Evolutionary conservation across 768 basidiomycete genomes (phyloP), one percentile per base, ranked within the genome.

Genomic region (Tulasnella sp.): DNA sequence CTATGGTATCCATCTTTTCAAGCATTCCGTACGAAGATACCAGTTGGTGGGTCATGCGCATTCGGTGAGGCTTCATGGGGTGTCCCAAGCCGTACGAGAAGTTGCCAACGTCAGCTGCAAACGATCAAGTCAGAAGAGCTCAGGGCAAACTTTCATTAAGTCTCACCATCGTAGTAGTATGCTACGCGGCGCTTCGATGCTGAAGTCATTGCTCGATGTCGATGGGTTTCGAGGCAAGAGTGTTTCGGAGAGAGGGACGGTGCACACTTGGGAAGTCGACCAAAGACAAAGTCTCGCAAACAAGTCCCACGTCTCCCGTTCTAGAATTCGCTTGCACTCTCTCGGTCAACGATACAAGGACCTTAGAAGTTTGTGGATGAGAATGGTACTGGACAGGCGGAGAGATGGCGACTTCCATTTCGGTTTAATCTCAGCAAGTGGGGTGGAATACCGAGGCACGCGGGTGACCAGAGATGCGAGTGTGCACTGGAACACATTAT

Each of bases 61-160:
- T 97, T 45, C 97, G 87, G 81, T 97, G 94, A 0, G 97, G 97
- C 83, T 98, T 97, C 94, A 98, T 97, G 68, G 92, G 92, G 79
- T 97, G 96, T 2, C 91, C 91, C 72, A 92, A 85, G 45, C 94
- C 94, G 81, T 94, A 97, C 0, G 92, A 92, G 81, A 92, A 91
- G 39, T 88, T 84, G 31, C 90, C 90, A 38, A 93, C 88, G 79
- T 94, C 92, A 72, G 85, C 92, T 94, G 77, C 5, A 36, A 17
- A 68, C 25, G 38, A 36, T 14, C 19, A 8, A 29, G 39, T 49
- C 17, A 77, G 71, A 74, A 37, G 17, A 34, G 34, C 17, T 45
- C 38, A 37, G 58, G 70, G 9, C 22, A 36, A 77, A 29, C 6
- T 36, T 14, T 29, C 11, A 36, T 14, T 36, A 25, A 22, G 25